A percentile compares a stretch with the other conserved stretches of the same genome.
phyloP scores from a whole-genome alignment of 106 monocot genomes.

The Dactylorhiza incarnata region DNA sequence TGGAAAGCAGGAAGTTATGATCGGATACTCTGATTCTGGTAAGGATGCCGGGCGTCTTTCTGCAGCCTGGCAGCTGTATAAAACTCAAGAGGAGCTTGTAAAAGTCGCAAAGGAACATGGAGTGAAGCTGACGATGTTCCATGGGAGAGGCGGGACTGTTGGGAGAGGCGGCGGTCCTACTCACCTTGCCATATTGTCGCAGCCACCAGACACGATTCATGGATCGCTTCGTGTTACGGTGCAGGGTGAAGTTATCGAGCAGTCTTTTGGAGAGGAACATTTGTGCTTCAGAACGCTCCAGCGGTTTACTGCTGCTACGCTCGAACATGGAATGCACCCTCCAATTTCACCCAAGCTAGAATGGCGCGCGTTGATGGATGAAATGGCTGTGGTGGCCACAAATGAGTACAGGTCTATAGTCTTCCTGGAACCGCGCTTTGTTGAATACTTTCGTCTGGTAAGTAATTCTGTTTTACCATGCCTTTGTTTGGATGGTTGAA shows the following conservation, averaged over 20 bases:
- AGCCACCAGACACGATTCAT: constrained; percentile 80
- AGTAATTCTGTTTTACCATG: constrained; percentile 8
- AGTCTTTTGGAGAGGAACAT: constrained; percentile 94
- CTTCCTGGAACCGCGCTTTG: constrained; percentile 85
- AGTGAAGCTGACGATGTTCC: constrained; percentile 95
- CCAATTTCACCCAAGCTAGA: constrained; percentile 90
- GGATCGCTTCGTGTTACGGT: constrained; percentile 85
- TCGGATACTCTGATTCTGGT: constrained; percentile 92
- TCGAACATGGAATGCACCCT: constrained; percentile 94
- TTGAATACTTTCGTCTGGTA: constrained; percentile 92
- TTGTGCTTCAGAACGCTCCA: constrained; percentile 92
- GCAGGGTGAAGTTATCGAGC: constrained; percentile 95
- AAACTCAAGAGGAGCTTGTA: constrained; percentile 79
- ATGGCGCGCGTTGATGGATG: constrained; percentile 88
- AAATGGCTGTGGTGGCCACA: constrained; percentile 89
- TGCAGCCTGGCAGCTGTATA: constrained; percentile 94
- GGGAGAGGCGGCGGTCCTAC: constrained; percentile 87
- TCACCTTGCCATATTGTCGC: constrained; percentile 81
- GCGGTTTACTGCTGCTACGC: constrained; percentile 85
- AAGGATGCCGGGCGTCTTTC: constrained; percentile 89
- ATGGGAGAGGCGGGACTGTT: constrained; percentile 89
- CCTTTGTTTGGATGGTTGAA: not conserved
- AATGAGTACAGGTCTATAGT: constrained; percentile 80
- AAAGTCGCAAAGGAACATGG: constrained; percentile 80
- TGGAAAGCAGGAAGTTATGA: constrained; percentile 95